Percentiles rank a stretch among this genome's conserved stretches.
phyloP scores from a whole-genome alignment of 73 alveolate species.

The Stentor roeselii region DNA sequence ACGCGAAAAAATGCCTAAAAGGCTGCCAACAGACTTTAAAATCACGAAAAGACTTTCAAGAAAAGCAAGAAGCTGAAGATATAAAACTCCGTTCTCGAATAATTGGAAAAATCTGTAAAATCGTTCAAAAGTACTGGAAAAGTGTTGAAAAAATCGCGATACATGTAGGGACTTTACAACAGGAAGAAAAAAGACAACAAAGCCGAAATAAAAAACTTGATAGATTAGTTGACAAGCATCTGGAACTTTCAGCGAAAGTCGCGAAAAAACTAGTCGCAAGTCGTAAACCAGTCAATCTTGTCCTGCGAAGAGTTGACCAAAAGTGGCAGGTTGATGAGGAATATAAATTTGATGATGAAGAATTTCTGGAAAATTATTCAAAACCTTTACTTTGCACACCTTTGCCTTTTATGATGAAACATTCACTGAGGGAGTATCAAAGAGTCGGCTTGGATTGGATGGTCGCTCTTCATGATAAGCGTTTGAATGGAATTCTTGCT shows the following conservation, averaged over 20 bases:
- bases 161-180: conserved; percentile 71
- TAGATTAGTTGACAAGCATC: conserved; percentile 70
- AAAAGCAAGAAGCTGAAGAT: conserved; percentile 48
- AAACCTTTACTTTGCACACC: conserved; percentile 63
- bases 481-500: conserved; percentile 98
- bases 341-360: too few species aligned
- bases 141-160: conserved; percentile 76
- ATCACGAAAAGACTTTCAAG: conserved; percentile 35
- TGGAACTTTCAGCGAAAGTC: conserved; percentile 80
- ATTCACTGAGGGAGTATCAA: conserved; percentile 91
- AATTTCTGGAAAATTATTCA: conserved; percentile 58
- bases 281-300: not conserved
- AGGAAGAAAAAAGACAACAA: conserved; percentile 70
- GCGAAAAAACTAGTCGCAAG: conserved; percentile 63
- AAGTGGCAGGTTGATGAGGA: conserved; percentile 24
- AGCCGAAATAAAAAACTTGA: conserved; percentile 74
- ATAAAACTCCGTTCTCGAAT: conserved; percentile 49
- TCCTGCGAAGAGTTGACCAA: conserved; percentile 30
- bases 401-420: conserved; percentile 92
- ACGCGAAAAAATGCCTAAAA: conserved; percentile 47
- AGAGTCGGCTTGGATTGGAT: conserved; percentile 97
- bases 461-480: conserved; percentile 95
- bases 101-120: conserved; percentile 58
- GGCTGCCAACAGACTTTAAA: conserved; percentile 33
- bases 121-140: conserved; percentile 80